A percentile compares a stretch with the other conserved stretches of the same genome.
These are phyloP conservation scores for Apiospora pterosperma DNA, from an alignment of 2,329 filamentous ascomycete species.

Conservation along the genomic window DNA sequence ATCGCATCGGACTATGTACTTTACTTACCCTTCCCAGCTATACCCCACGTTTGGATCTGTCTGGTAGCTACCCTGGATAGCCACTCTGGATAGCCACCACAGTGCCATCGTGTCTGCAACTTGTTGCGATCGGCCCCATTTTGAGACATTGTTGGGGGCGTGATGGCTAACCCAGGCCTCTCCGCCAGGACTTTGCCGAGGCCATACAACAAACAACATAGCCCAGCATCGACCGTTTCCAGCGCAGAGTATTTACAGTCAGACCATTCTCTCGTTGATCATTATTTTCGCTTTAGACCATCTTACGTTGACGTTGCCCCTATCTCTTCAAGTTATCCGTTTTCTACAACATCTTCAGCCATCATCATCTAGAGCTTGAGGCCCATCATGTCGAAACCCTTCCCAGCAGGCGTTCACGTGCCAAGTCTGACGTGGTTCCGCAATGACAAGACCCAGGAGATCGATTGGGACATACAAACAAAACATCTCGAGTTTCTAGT, in stretches of 20 bases:
- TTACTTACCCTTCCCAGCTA: too few relatives aligned
- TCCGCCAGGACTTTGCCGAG: not conserved
- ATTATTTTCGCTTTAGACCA: not conserved
- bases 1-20: not conserved
- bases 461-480: conserved; percentile 53
- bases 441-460: conserved; percentile 43
- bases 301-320: not conserved
- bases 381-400: conserved; percentile 13
- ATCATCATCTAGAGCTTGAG: not conserved
- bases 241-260: not conserved
- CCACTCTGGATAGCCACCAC: not conserved
- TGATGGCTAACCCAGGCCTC: not conserved
- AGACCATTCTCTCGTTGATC: too few relatives aligned
- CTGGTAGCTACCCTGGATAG: too few relatives aligned
- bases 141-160: not conserved
- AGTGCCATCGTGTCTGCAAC: not conserved
- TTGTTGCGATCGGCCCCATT: not conserved
- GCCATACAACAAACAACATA: not conserved
- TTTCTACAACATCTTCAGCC: not conserved
- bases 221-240: not conserved
- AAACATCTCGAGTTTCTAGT: conserved; percentile 53
- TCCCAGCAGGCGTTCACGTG: conserved; percentile 52
- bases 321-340: not conserved
- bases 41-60: too few relatives aligned
- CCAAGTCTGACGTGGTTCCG: conserved; percentile 54